phyloP scores from a whole-genome alignment of 805 yeast genomes.

The Vanderwaltozyma verrucispora region DNA sequence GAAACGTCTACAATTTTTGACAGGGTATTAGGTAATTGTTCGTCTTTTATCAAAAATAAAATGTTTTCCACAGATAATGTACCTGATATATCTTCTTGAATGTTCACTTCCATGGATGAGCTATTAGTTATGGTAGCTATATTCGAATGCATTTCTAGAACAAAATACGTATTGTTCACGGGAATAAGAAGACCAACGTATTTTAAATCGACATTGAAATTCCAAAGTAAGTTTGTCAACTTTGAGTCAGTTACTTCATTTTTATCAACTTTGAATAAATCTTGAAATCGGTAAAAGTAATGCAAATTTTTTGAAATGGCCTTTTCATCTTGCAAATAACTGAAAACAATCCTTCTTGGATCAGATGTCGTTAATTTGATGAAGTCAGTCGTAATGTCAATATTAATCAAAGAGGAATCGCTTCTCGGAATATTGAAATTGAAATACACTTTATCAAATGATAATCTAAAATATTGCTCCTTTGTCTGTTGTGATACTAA shows the following conservation, averaged over 20 bases:
- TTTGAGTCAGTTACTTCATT: background rate
- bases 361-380: conserved; percentile 22
- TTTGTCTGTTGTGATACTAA: conserved; percentile 20
- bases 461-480: conserved; percentile 20
- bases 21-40: conserved; percentile 28
- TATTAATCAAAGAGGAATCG: background rate
- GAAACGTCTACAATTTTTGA: conserved; percentile 38
- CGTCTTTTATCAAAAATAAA: conserved; percentile 23
- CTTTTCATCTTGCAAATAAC: conserved; percentile 21
- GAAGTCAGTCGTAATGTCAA: conserved; percentile 7
- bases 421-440: conserved; percentile 1
- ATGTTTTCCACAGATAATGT: conserved; percentile 23
- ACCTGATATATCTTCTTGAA: conserved; percentile 11
- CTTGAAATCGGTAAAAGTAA: conserved; percentile 6
- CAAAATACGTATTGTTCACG: conserved; percentile 18
- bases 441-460: conserved; percentile 14
- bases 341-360: conserved; percentile 17
- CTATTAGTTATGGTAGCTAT: conserved; percentile 12
- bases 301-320: conserved; percentile 14
- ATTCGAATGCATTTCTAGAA: conserved; percentile 20
- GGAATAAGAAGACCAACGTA: conserved; percentile 25
- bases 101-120: conserved; percentile 1
- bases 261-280: conserved; percentile 1
- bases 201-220: conserved; percentile 13
- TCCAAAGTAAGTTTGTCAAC: conserved; percentile 11